Percentiles rank a stretch among this genome's conserved stretches.
These are phyloP conservation scores for Penicillium flavigenum DNA, from an alignment of 495 filamentous ascomycete species.

Conservation along the genomic window DNA sequence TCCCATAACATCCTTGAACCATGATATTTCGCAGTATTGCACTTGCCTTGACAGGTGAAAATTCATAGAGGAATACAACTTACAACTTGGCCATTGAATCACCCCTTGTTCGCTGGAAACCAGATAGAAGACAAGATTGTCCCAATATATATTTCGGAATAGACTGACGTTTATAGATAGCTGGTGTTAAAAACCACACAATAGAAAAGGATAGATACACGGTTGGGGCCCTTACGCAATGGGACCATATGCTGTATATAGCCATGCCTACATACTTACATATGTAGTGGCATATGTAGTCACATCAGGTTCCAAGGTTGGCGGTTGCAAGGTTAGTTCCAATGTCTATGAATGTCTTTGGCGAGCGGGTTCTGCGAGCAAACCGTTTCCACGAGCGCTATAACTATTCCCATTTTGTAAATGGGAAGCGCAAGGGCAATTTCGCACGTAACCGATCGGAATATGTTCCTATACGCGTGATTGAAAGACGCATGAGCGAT, in stretches of 20 bases:
- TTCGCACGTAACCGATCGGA: neutral
- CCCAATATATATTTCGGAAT: neutral
- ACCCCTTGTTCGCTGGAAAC: neutral
- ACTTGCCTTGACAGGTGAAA: neutral
- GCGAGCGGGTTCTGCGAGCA: neutral
- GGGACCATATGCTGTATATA: neutral
- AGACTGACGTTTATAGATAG: neutral
- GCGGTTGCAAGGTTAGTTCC: neutral
- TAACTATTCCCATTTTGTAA: neutral
- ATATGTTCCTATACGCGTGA: neutral
- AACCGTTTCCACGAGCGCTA: neutral
- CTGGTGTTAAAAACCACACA: neutral
- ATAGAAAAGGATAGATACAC: neutral
- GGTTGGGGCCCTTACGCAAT: neutral
- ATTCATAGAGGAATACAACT: neutral
- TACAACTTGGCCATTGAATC: neutral
- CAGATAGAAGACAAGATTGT: neutral
- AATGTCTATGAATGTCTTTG: neutral
- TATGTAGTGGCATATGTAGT: too few species aligned
- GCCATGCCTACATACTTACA: too few species aligned
- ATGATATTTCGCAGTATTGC: neutral
- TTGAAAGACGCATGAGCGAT: neutral
- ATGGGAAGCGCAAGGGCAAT: neutral
- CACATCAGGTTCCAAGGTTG: neutral
- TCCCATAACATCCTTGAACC: neutral